Conservation (phyloP, 768 basidiomycete genomes). For the Xanthoconium purpureum region DNA sequence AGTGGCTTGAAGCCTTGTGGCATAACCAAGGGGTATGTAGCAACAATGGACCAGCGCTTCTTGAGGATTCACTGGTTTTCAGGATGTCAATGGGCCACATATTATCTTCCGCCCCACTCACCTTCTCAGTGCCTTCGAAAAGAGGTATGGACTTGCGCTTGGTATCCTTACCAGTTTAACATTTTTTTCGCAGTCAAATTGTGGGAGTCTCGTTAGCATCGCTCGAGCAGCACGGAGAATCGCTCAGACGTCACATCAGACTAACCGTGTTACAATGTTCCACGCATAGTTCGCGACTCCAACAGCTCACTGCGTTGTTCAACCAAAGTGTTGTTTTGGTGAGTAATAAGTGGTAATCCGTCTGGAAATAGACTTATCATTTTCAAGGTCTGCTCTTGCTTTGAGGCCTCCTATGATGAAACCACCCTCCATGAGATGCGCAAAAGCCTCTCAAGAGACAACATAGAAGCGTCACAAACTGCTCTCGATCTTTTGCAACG, state of each 20-base stretch:
- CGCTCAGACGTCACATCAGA: conserved; percentile 38
- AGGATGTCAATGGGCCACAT: conserved; percentile 35
- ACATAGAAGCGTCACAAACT: conserved; percentile 18
- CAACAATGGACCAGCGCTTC: not conserved
- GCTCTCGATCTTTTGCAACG: conserved; percentile 33
- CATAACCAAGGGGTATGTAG: conserved; percentile 12
- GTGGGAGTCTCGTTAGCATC: conserved; percentile 38
- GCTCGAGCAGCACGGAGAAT: conserved; percentile 37
- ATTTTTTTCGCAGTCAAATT: conserved; percentile 37
- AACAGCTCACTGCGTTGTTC: conserved; percentile 41
- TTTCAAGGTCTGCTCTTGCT: conserved; percentile 41
- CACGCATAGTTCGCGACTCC: conserved; percentile 36
- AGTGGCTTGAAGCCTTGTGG: conserved; percentile 57
- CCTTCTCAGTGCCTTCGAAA: conserved; percentile 36
- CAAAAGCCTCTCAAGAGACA: conserved; percentile 1
- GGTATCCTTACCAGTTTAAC: not conserved
- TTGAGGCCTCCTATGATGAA: conserved; percentile 39
- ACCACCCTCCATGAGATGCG: conserved; percentile 15
- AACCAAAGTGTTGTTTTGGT: conserved; percentile 44
- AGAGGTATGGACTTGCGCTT: conserved; percentile 36
- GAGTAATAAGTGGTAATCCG: conserved; percentile 11
- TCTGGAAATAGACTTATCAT: conserved; percentile 2
- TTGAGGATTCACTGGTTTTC: conserved; percentile 1
- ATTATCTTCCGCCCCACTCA: conserved; percentile 45
- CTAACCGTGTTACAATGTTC: conserved; percentile 41